These are phyloP conservation scores for Lachnellula hyalina DNA, from an alignment of 2,329 filamentous ascomycete genomes.

Conservation along the genomic window DNA sequence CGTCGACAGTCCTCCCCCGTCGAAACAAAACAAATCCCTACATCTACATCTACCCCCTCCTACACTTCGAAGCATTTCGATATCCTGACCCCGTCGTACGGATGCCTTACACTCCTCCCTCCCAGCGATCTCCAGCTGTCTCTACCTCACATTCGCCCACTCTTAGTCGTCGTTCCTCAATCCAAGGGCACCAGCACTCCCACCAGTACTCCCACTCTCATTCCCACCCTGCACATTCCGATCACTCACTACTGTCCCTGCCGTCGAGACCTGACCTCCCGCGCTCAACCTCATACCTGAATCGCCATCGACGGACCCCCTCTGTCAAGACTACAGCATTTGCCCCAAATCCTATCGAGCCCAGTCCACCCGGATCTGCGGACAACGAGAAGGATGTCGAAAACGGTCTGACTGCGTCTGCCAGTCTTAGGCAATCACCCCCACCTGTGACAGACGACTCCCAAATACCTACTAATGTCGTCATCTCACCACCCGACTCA, in stretches of 20 bases:
- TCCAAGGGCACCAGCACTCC: slow-evolving; percentile 36
- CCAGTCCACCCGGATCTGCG: slow-evolving; percentile 24
- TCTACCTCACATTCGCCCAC: slow-evolving; percentile 53
- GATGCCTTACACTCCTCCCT: slow-evolving; percentile 88
- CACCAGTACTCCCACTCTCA: slow-evolving; percentile 11
- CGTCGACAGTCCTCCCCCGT: slow-evolving; percentile 15
- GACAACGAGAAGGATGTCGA: slow-evolving; percentile 24
- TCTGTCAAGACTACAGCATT: slow-evolving; percentile 36
- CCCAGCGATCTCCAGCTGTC: slow-evolving; percentile 57
- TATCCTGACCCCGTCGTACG: slow-evolving; percentile 32
- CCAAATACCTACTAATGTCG: slow-evolving; percentile 73
- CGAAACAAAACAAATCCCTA: slow-evolving; percentile 2
- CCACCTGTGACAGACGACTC: slow-evolving; percentile 69
- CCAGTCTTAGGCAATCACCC: slow-evolving; percentile 74
- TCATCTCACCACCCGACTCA: slow-evolving; percentile 90
- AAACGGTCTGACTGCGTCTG: slow-evolving; percentile 36
- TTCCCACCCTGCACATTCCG: slow-evolving; percentile 3
- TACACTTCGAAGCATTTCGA: slow-evolving; percentile 2
- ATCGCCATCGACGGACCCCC: slow-evolving; percentile 55
- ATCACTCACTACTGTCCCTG: background rate
- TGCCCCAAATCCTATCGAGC: slow-evolving; percentile 25
- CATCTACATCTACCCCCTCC: background rate
- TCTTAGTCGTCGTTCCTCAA: slow-evolving; percentile 53
- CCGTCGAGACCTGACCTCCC: slow-evolving; percentile 49
- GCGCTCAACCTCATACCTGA: slow-evolving; percentile 61